Evolutionary conservation across 202 grass and related monocot genomes (phyloP).

Genomic region (Eragrostis tef): DNA sequence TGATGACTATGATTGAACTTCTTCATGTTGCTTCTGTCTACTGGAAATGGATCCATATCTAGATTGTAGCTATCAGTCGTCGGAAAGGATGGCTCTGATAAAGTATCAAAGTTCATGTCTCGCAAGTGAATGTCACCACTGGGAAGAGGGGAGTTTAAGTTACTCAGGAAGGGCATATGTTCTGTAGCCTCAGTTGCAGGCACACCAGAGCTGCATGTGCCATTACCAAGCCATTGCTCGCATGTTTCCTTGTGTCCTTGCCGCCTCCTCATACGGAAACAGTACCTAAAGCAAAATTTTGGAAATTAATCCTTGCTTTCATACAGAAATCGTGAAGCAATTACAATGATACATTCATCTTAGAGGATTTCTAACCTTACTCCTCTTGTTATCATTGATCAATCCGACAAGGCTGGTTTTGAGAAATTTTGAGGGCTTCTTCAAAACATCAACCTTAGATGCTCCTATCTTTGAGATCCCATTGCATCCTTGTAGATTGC

Average conservation of each 20-base stretch:
- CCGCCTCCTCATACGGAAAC: conserved; percentile 89
- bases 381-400: conserved; percentile 95
- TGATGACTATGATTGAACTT: conserved; percentile 58
- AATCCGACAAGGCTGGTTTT: conserved; percentile 83
- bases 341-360: conserved; percentile 21
- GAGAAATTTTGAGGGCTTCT: conserved; percentile 80
- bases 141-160: conserved; percentile 70
- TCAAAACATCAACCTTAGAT: conserved; percentile 67
- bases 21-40: conserved; percentile 52
- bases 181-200: conserved; percentile 53
- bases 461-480: conserved; percentile 59
- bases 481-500: conserved; percentile 52
- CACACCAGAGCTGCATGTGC: conserved; percentile 46
- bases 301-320: conserved; percentile 52
- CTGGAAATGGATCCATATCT: conserved; percentile 49
- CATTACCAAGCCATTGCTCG: conserved; percentile 64
- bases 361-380: conserved; percentile 66
- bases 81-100: conserved; percentile 63
- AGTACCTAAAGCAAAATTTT: conserved; percentile 62
- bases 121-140: conserved; percentile 60
- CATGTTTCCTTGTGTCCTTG: conserved; percentile 92
- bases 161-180: conserved; percentile 69
- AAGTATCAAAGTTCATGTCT: conserved; percentile 61
- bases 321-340: conserved; percentile 25
- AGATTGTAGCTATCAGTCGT: conserved; percentile 54